Percentiles rank a stretch among this genome's conserved stretches.
Evolutionary conservation across 169 alveolate genomes (phyloP).

Genomic region (Cryptosporidium canis): DNA sequence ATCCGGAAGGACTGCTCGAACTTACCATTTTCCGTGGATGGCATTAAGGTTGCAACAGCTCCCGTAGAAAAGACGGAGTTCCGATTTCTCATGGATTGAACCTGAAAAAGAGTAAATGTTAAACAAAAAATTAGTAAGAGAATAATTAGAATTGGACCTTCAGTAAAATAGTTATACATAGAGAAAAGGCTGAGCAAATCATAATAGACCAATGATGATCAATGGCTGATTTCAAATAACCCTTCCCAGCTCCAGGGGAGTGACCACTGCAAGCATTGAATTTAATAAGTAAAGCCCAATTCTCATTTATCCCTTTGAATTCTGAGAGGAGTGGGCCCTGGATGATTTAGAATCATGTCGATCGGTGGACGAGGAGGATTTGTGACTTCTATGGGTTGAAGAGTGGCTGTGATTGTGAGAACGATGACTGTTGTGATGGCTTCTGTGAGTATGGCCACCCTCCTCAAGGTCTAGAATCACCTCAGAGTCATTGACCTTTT

Average conservation of each 20-base stretch:
- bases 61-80: conserved; percentile 48
- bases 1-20: neutral
- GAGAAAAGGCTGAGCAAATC: conserved; percentile 1
- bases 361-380: neutral
- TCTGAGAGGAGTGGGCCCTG: neutral
- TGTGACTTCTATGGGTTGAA: conserved; percentile 22
- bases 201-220: neutral
- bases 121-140: neutral
- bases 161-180: no score
- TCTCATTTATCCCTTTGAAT: neutral
- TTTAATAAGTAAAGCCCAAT: neutral
- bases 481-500: neutral
- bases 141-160: neutral
- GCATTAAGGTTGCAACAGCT: neutral
- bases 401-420: conserved; percentile 30
- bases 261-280: conserved; percentile 4
- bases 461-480: neutral
- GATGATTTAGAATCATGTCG: neutral
- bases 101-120: conserved; percentile 28
- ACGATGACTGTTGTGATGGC: conserved; percentile 11
- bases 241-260: neutral
- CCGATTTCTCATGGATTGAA: conserved; percentile 42
- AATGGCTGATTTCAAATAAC: neutral
- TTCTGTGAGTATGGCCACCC: neutral
- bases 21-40: conserved; percentile 62